Evolutionary conservation across 2,329 filamentous ascomycete species (phyloP).

Genomic region (Ceratocystis alfenasii): DNA sequence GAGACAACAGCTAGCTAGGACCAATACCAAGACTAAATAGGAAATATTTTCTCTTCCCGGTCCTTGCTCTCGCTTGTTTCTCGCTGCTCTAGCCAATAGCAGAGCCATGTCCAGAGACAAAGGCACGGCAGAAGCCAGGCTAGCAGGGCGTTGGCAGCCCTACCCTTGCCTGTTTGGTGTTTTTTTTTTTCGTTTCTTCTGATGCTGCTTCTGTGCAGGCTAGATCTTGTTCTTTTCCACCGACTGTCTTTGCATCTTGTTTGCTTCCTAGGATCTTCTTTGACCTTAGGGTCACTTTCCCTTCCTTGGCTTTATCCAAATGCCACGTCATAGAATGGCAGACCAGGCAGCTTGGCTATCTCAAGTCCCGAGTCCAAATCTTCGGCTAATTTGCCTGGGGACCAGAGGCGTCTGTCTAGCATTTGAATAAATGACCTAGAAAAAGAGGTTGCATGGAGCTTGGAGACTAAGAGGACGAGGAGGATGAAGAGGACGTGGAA

Average conservation of each 20-base stretch:
- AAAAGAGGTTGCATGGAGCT: not conserved
- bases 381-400: not conserved
- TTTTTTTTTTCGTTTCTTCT: not conserved
- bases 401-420: not conserved
- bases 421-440: not conserved
- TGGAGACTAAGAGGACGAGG: not conserved
- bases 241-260: not conserved
- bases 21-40: constrained; percentile 7
- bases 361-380: not conserved
- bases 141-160: not conserved
- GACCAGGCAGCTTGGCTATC: not conserved
- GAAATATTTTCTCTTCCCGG: not conserved
- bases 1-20: not conserved
- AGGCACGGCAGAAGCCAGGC: constrained; percentile 1
- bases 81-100: not conserved
- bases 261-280: not conserved
- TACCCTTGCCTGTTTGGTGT: not conserved
- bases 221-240: not conserved
- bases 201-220: not conserved
- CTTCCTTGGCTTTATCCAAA: too few relatives aligned
- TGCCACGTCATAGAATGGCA: too few relatives aligned
- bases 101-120: not conserved
- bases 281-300: too few relatives aligned
- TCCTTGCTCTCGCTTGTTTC: not conserved
- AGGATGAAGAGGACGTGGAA: not conserved